phyloP scores from a whole-genome alignment of 2,329 filamentous ascomycete species.

The Talaromyces sp. region DNA sequence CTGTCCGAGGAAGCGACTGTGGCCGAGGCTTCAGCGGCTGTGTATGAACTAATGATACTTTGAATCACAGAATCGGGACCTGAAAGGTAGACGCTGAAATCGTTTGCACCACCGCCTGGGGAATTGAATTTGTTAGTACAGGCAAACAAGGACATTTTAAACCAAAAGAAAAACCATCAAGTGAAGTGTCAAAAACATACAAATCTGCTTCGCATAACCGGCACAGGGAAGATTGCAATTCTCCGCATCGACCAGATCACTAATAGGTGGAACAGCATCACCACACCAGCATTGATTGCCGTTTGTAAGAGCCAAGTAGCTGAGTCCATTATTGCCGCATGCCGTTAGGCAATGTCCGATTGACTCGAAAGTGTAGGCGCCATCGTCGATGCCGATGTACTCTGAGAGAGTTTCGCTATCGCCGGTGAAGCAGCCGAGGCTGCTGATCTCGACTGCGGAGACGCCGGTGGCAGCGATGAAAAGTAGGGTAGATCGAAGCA shows the following conservation, averaged over 20 bases:
- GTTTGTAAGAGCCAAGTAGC: background rate
- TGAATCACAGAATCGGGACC: background rate
- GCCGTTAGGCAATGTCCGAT: background rate
- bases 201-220: background rate
- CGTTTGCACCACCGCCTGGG: background rate
- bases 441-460: background rate
- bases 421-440: constrained; percentile 3
- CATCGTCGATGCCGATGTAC: background rate
- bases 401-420: constrained; percentile 4
- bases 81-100: background rate
- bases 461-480: background rate
- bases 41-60: background rate
- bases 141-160: background rate
- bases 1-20: background rate
- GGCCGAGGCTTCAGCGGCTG: background rate
- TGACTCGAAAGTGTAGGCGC: background rate
- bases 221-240: background rate
- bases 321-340: background rate
- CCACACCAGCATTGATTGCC: constrained; percentile 5
- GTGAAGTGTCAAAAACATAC: background rate
- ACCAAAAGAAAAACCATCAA: background rate
- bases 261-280: background rate
- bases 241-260: background rate
- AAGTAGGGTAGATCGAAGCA: background rate
- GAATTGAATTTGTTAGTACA: background rate